Evolutionary conservation across 78 protist genomes (phyloP), one percentile per base, ranked within the genome.

Genomic region (Pelomyxa schiedti): DNA sequence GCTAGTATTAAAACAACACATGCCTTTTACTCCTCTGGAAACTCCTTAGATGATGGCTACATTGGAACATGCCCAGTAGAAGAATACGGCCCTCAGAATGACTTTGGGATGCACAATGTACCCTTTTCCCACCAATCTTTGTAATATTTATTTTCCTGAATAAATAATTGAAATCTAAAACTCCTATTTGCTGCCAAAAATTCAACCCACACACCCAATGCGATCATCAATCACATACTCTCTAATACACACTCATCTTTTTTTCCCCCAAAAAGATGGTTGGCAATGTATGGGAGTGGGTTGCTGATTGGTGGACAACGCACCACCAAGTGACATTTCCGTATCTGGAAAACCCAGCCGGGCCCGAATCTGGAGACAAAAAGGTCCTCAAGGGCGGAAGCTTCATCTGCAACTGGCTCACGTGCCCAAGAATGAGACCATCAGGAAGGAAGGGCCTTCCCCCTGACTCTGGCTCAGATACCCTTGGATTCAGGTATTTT

Each of bases 251-350:
- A n/a, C n/a, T n/a, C n/a, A n/a, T n/a, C n/a, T n/a, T n/a, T n/a
- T n/a, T n/a, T n/a, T n/a, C n/a, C n/a, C n/a, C n/a, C n/a, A n/a
- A n/a, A n/a, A n/a, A n/a, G 36, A 29, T 75, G 77, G 26, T 32
- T 1, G 87, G 87, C 36, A 82, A 82, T 43, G 80, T 77, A 22
- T 82, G 87, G 87, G 87, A 82, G 41, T 82, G 87, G 87, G 67
- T 69, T 2, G 29, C 0, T 5, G 7, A 4, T 3, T 7, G 4
- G 30, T 67, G 1, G 6, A 47, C 58, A 47, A 47, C 16, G 32
- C 58, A 47, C 58, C 58, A 47, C 58, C 58, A 16, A 24, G 58
- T 47, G 32, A 42, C 37, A 28, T 28, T 2, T 32, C 66, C 66
- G 9, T 29, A 30, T 29, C 36, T 28, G 4, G 58, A 24, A 16